A percentile compares a stretch with the other conserved stretches of the same genome.
Conservation (phyloP, 1,284 basidiomycete genomes). For the Ceratobasidium papillatum region DNA sequence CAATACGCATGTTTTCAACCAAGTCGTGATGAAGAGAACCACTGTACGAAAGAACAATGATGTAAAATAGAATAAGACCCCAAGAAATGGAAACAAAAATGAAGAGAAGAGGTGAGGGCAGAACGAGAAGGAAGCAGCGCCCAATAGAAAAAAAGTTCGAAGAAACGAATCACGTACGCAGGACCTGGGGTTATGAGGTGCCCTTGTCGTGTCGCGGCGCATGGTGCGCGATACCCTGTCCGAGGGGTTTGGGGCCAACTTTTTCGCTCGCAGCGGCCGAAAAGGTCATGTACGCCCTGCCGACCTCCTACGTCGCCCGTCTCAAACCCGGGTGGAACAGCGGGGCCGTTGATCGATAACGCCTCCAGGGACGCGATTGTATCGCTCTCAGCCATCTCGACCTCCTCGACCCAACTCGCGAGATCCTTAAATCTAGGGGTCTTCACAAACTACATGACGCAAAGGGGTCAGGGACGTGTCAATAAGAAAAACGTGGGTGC, state of each 20-base stretch:
- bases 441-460: constrained; percentile 74
- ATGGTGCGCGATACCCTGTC: constrained; percentile 36
- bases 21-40: constrained; percentile 22
- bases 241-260: constrained; percentile 33
- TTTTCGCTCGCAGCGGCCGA: constrained; percentile 74
- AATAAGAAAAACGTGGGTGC: constrained; percentile 46
- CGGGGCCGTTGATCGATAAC: constrained; percentile 61
- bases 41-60: not conserved
- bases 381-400: constrained; percentile 71
- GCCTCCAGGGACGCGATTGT: constrained; percentile 33
- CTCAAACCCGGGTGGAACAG: constrained; percentile 72
- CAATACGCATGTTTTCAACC: constrained; percentile 34
- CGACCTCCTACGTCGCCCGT: constrained; percentile 63
- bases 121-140: constrained; percentile 12
- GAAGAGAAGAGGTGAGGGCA: constrained; percentile 13
- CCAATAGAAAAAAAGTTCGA: constrained; percentile 8
- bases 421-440: constrained; percentile 79
- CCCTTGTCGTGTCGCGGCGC: constrained; percentile 33
- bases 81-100: not conserved
- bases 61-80: constrained; percentile 25
- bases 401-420: constrained; percentile 76
- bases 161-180: not conserved
- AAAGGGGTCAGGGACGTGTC: constrained; percentile 10
- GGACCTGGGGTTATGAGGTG: not conserved
- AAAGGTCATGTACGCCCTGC: constrained; percentile 84